Evolutionary conservation across 1,284 basidiomycete genomes (phyloP), one percentile per base, ranked within the genome.

Genomic region (Trametes hirsuta): DNA sequence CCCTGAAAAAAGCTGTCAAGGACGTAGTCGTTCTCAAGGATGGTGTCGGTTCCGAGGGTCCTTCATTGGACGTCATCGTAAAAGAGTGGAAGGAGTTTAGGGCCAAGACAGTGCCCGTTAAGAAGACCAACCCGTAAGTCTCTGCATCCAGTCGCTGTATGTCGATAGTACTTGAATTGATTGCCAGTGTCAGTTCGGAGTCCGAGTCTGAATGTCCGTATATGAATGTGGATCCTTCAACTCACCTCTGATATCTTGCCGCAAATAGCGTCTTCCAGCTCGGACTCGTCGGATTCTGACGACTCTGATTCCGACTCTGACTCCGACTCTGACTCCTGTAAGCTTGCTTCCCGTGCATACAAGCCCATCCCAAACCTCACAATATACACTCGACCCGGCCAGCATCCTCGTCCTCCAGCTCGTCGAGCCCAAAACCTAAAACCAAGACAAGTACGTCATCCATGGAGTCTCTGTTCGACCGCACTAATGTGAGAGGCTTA

Each of bases 41-140:
- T 61, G 78, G 77, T 25, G 69, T 81, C 47, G 69, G 75, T 36
- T 57, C 74, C 22, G 75, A 81, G n/a, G 83, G 80, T 12, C 79
- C 82, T 34, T 72, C 79, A n/a, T 69, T 92, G 65, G 85, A 88
- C 54, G 79, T 81, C 37, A 85, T 91, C 52, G 70, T 91, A 8
- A 78, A 78, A 60, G 77, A 83, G 65, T 91, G 89, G 89, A 86
- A 80, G 68, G 64, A 69, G 4, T 64, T 75, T 36, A 71, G 61
- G 44, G 63, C 53, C 58, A 70, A 68, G 59, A 68, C 68, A 46
- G 60, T 58, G 10, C 42, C 21, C 10, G n/a, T 10, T 10, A 22
- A 44, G 42, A 21, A 44, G 49, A 35, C 47, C 42, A 47, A 47
- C 9, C 42, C 62, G 66, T 68, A 54, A 63, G 67, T 66, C 3